Conservation (phyloP, 2,329 filamentous ascomycete species). For the Trichoderma semiorbis region DNA sequence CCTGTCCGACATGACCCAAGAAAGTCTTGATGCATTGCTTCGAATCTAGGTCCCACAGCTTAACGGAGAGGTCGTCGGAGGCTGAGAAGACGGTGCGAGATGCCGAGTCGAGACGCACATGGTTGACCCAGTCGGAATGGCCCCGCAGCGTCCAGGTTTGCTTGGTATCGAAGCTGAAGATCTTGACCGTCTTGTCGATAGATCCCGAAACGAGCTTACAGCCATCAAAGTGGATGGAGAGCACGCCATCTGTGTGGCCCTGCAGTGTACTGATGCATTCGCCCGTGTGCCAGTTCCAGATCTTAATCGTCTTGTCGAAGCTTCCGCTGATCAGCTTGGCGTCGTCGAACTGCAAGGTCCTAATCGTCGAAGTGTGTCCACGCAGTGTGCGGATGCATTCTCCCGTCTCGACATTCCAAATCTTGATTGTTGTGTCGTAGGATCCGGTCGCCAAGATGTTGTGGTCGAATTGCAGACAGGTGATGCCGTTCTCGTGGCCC, state of each 20-base stretch:
- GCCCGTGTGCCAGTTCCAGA: constrained; percentile 97
- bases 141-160: constrained; percentile 76
- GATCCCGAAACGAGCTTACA: constrained; percentile 85
- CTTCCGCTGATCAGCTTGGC: constrained; percentile 87
- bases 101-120: constrained; percentile 78
- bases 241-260: constrained; percentile 77
- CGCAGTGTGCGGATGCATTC: constrained; percentile 78
- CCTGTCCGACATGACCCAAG: constrained; percentile 88
- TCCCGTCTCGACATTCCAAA: constrained; percentile 91
- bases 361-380: constrained; percentile 79
- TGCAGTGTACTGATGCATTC: constrained; percentile 77
- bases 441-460: constrained; percentile 90
- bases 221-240: constrained; percentile 82
- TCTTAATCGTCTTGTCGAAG: constrained; percentile 79
- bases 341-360: constrained; percentile 90
- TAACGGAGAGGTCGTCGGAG: constrained; percentile 87
- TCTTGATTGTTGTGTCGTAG: constrained; percentile 91
- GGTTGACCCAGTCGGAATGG: constrained; percentile 93
- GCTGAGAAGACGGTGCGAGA: constrained; percentile 88
- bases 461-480: constrained; percentile 65
- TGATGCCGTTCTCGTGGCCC: constrained; percentile 75
- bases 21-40: constrained; percentile 73
- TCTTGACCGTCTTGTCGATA: constrained; percentile 82
- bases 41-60: constrained; percentile 89
- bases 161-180: constrained; percentile 88